These are phyloP conservation scores for Poterioochromonas sp. DNA, from an alignment of 352 stramenopile genomes.

Conservation along the genomic window DNA sequence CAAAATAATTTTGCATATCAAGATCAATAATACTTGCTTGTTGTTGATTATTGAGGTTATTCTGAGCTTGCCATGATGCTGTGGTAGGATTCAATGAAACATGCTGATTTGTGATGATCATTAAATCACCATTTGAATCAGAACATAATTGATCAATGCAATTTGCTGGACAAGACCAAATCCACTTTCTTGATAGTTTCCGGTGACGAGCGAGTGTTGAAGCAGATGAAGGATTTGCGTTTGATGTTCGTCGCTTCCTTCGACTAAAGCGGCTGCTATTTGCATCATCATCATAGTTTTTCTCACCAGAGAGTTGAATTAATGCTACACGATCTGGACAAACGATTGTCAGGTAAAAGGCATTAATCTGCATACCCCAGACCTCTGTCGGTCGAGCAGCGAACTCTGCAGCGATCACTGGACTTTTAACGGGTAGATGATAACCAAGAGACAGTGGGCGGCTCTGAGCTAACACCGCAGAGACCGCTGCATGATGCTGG, in stretches of 20 bases:
- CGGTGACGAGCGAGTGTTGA: too few relatives aligned
- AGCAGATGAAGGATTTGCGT: background rate
- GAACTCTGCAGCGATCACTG: background rate
- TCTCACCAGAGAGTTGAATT: too few relatives aligned
- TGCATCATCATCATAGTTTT: too few relatives aligned
- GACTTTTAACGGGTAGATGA: too few relatives aligned
- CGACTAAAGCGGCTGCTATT: too few relatives aligned
- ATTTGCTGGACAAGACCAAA: constrained; percentile 26
- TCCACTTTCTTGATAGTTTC: too few relatives aligned
- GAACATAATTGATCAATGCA: constrained; percentile 15
- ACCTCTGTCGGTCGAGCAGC: background rate
- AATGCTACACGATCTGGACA: constrained; percentile 8
- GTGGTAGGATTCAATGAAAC: background rate
- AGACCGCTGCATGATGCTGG: too few relatives aligned
- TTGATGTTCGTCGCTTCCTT: too few relatives aligned
- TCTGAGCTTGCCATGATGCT: background rate
- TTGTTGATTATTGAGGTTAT: too few relatives aligned
- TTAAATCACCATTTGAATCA: background rate
- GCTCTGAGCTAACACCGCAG: too few relatives aligned
- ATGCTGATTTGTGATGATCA: background rate
- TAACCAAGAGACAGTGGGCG: too few relatives aligned
- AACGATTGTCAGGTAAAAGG: constrained; percentile 8
- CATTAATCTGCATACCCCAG: background rate
- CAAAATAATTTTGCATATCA: background rate
- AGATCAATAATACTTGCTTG: background rate